Evolutionary conservation across 1,284 basidiomycete species (phyloP), one percentile per base, ranked within the genome.

Genomic region (Irpex sp.): DNA sequence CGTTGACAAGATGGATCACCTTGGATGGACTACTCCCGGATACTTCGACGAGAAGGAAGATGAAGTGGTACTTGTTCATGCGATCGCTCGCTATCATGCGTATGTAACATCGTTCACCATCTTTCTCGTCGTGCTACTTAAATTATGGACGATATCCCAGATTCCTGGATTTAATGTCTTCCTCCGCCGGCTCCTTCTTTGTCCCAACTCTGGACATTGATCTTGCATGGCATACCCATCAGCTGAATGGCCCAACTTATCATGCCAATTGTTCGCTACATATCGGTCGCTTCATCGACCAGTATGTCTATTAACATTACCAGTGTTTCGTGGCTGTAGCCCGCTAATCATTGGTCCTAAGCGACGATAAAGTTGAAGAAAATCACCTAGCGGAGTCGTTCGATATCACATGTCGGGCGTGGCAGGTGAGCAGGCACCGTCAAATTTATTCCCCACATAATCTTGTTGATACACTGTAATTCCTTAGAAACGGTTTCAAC

Each of bases 181-280:
- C 70, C 6, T 71, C 74, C 0, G 71, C 75, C 1, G 54, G 58
- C 7, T 68, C 63, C 3, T 69, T 75, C 11, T 74, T 77, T 61
- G 77, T 78, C 15, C 77, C 77, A 1, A 78, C 77, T 13, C 70
- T 79, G 19, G 78, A 79, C 53, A 79, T 81, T 31, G 82, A 83
- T 62, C 69, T 82, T 5, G 75, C 74, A 13, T 83, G 82, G 81
- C 81, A 83, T 63, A 79, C 80, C 0, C 81, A 82, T 55, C 81
- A 82, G 58, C 72, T 81, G 35, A 72, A 74, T 63, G 70, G 69
- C 5, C 59, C 61, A 9, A 68, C 62, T 8, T 82, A 81, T 55
- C 63, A 61, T 4, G 39, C 66, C 1, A 70, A 79, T 57, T 79
- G 78, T 37, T 68, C 68, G 56, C 69, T 65, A 58, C 73, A 71